Conservation (phyloP, 108 stramenopile species). For the Asterionellopsis glacialis region DNA sequence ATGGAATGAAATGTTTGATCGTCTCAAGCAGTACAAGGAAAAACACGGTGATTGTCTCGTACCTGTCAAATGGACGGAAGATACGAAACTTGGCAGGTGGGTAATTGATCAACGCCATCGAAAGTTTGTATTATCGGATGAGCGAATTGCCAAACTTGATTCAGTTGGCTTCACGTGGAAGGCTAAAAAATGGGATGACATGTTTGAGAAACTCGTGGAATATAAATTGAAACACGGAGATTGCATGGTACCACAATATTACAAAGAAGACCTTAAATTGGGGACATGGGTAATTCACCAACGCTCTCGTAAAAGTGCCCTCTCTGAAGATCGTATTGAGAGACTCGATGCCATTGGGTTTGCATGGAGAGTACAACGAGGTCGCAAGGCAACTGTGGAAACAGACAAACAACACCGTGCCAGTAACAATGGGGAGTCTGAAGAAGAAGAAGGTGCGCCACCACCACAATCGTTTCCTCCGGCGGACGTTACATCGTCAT, state of each 20-base stretch:
- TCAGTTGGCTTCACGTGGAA: too few relatives aligned
- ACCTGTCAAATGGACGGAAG: constrained; percentile 6
- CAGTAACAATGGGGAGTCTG: too few relatives aligned
- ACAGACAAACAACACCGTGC: too few relatives aligned
- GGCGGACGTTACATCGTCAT: too few relatives aligned
- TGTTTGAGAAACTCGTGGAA: constrained; percentile 25
- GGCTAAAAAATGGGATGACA: constrained; percentile 29
- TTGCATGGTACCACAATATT: constrained; percentile 49
- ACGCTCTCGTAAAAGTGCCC: constrained; percentile 28
- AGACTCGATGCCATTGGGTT: background rate
- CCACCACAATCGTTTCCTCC: too few relatives aligned
- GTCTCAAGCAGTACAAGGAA: constrained; percentile 23
- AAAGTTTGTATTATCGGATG: too few relatives aligned
- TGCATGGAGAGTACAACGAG: background rate
- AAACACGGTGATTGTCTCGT: constrained; percentile 18
- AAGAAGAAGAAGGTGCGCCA: too few relatives aligned
- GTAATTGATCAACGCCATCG: background rate
- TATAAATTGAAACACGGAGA: constrained; percentile 34
- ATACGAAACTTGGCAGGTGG: constrained; percentile 10
- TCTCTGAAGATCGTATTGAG: constrained; percentile 18
- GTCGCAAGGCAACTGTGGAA: too few relatives aligned
- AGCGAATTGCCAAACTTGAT: too few relatives aligned
- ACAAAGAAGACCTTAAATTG: constrained; percentile 29
- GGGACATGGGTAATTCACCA: constrained; percentile 40
- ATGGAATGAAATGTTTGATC: constrained; percentile 30